These are phyloP conservation scores for Globisporangium parvum DNA, from an alignment of 352 stramenopile species.

Conservation along the genomic window DNA sequence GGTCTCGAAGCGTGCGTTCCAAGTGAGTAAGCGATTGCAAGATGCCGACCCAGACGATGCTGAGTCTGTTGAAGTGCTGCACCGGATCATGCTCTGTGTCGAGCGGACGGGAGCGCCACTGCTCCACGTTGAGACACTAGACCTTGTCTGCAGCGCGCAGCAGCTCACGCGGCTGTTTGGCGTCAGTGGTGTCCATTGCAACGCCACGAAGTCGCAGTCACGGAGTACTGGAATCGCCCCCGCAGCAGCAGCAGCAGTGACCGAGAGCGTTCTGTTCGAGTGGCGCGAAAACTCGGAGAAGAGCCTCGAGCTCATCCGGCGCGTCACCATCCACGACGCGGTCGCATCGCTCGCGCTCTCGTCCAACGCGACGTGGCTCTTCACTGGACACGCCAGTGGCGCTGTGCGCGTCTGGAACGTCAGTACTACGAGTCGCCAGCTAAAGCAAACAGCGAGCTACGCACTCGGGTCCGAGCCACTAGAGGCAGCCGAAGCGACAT, in stretches of 20 bases:
- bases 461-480: slow-evolving; percentile 6
- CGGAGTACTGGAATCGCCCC: too few species aligned
- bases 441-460: slow-evolving; percentile 1
- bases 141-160: slow-evolving; percentile 24
- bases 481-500: slow-evolving; percentile 2
- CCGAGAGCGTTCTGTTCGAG: slow-evolving; percentile 26
- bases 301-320: slow-evolving; percentile 14
- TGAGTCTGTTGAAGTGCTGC: neutral
- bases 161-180: slow-evolving; percentile 35
- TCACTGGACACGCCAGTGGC: slow-evolving; percentile 34
- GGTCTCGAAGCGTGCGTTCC: slow-evolving; percentile 36
- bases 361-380: slow-evolving; percentile 42
- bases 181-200: neutral
- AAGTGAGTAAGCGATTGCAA: neutral
- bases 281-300: slow-evolving; percentile 19
- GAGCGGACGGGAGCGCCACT: slow-evolving; percentile 33
- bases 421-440: neutral
- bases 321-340: slow-evolving; percentile 23
- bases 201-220: neutral
- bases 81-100: slow-evolving; percentile 39
- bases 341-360: slow-evolving; percentile 33
- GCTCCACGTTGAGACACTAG: slow-evolving; percentile 29
- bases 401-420: slow-evolving; percentile 53
- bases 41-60: neutral
- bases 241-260: neutral